Evolutionary conservation across 2,329 filamentous ascomycete species (phyloP).

Genomic region (Colletotrichum lupini): DNA sequence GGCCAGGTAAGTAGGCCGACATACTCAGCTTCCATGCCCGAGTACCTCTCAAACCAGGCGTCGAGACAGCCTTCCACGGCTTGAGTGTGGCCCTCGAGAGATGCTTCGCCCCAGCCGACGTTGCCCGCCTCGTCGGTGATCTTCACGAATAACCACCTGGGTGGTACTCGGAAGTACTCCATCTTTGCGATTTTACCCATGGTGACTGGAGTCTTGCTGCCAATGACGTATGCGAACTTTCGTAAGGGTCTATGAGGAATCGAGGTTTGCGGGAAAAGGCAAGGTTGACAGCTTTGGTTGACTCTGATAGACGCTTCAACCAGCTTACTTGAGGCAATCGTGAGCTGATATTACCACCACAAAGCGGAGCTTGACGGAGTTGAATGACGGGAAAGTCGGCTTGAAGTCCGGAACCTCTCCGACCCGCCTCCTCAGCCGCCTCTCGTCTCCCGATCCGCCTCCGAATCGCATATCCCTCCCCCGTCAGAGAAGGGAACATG

Average conservation of each 20-base stretch:
- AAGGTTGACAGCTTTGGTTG: not conserved
- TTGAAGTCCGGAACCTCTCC: conserved; percentile 25
- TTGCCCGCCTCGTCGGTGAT: conserved; percentile 74
- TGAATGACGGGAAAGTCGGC: conserved; percentile 16
- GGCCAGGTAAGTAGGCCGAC: conserved; percentile 19
- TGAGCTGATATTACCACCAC: conserved; percentile 15
- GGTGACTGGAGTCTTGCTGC: not conserved
- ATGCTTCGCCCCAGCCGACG: conserved; percentile 80
- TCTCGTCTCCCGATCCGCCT: conserved; percentile 10
- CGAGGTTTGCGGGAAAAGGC: not conserved
- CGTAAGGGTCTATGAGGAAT: not conserved
- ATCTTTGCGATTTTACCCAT: conserved; percentile 75
- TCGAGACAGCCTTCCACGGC: conserved; percentile 80
- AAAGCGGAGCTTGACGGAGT: conserved; percentile 27
- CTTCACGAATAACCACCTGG: conserved; percentile 83
- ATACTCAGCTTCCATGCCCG: conserved; percentile 78
- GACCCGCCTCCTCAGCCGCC: conserved; percentile 8
- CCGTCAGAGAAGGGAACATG: conserved; percentile 5
- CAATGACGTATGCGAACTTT: not conserved
- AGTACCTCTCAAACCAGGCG: conserved; percentile 70
- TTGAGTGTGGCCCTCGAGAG: conserved; percentile 78
- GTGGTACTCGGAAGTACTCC: conserved; percentile 80
- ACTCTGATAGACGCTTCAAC: not conserved
- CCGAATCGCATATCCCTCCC: conserved; percentile 10
- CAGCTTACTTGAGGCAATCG: conserved; percentile 18